Evolutionary conservation across 805 yeast genomes (phyloP).

Genomic region (Starmerella apis): DNA sequence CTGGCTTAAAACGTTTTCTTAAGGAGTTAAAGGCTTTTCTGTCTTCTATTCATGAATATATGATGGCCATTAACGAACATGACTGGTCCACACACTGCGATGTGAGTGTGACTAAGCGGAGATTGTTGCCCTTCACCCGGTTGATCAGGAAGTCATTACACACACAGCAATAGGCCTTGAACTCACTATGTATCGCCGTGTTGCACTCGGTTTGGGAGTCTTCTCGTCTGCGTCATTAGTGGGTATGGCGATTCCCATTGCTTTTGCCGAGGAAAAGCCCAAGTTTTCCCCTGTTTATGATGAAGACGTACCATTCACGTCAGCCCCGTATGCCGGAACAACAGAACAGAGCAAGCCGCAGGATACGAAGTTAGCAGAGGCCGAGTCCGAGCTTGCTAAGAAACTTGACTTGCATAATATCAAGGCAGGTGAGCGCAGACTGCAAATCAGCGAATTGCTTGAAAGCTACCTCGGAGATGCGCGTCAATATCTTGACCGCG

Average conservation of each 20-base stretch:
- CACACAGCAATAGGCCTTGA: constrained; percentile 1
- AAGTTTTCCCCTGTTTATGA: constrained; percentile 28
- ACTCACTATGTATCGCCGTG: constrained; percentile 3
- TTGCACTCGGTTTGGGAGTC: constrained; percentile 2
- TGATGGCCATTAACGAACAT: not conserved
- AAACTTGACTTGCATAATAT: constrained; percentile 22
- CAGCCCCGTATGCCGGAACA: constrained; percentile 28
- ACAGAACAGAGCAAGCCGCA: constrained; percentile 19
- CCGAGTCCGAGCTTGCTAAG: constrained; percentile 17
- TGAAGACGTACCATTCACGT: constrained; percentile 23
- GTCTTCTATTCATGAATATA: too few relatives aligned
- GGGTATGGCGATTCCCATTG: not conserved
- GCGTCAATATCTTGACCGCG: constrained; percentile 38
- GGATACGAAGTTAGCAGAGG: constrained; percentile 15
- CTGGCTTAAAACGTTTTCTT: too few relatives aligned
- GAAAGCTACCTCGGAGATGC: constrained; percentile 41
- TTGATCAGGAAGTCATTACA: not conserved
- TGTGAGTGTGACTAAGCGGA: not conserved
- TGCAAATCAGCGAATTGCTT: constrained; percentile 42
- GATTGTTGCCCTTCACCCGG: not conserved
- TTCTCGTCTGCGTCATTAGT: not conserved
- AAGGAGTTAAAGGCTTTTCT: too few relatives aligned
- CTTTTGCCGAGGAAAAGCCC: constrained; percentile 12
- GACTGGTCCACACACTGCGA: not conserved
- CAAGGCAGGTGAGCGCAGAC: constrained; percentile 46